Evolutionary conservation across 129 eudicot genomes (phyloP).

Genomic region (Rutidosis leptorrhynchoides): DNA sequence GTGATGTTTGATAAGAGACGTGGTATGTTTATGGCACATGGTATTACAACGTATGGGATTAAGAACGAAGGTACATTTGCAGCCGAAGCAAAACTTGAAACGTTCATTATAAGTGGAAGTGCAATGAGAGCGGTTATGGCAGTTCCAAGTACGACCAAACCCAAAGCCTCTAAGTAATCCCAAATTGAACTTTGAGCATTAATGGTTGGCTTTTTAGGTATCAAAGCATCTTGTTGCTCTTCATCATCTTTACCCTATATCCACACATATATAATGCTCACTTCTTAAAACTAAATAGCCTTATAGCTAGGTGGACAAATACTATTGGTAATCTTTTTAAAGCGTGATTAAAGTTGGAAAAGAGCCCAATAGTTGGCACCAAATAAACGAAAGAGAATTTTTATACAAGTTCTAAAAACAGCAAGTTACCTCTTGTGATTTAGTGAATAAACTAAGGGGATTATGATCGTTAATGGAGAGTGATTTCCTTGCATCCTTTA

Average conservation of each 20-base stretch:
- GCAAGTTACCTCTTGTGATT: conserved; percentile 27
- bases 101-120: conserved; percentile 48
- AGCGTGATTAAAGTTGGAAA: no score
- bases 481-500: conserved; percentile 37
- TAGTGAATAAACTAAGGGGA: conserved; percentile 26
- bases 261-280: background rate
- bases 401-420: background rate
- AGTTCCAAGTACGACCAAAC: conserved; percentile 44
- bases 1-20: conserved; percentile 38
- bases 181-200: conserved; percentile 20
- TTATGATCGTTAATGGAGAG: conserved; percentile 26
- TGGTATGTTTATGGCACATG: conserved; percentile 53
- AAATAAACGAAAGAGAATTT: background rate
- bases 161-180: conserved; percentile 41
- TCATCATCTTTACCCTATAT: conserved; percentile 31
- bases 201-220: background rate
- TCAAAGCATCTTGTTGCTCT: conserved; percentile 43
- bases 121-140: conserved; percentile 35
- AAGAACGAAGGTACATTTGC: conserved; percentile 56
- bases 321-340: background rate
- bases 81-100: conserved; percentile 37
- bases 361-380: no score
- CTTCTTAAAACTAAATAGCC: background rate
- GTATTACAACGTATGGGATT: conserved; percentile 58
- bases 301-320: background rate